phyloP scores from a whole-genome alignment of 164 flowering plant species.

The Nymphaea thermarum region DNA sequence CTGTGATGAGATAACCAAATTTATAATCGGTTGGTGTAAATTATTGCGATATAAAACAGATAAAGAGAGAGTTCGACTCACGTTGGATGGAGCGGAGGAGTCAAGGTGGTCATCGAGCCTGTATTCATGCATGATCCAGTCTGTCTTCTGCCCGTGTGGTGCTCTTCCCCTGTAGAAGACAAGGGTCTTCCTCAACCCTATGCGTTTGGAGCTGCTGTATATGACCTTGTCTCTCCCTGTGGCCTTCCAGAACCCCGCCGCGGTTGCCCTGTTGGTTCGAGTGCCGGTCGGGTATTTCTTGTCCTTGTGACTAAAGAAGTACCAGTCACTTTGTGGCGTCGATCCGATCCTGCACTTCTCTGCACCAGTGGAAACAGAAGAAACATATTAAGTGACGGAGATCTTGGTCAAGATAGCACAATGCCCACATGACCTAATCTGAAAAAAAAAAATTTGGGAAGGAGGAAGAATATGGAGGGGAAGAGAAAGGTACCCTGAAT shows the following conservation, averaged over 20 bases:
- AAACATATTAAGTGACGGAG: not conserved
- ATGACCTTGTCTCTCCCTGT: conserved; percentile 81
- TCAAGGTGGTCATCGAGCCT: conserved; percentile 48
- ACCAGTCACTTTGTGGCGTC: conserved; percentile 70
- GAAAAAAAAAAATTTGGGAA: no score
- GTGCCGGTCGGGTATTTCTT: conserved; percentile 88
- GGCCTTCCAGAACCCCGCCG: conserved; percentile 89
- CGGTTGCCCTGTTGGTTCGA: conserved; percentile 69
- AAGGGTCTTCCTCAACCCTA: conserved; percentile 81
- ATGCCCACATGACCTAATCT: no score
- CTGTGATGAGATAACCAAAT: not conserved
- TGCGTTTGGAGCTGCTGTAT: conserved; percentile 44
- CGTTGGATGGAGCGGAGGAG: conserved; percentile 33
- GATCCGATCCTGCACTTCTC: conserved; percentile 59
- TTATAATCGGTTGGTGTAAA: not conserved
- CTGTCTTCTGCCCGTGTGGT: conserved; percentile 69
- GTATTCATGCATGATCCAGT: conserved; percentile 90
- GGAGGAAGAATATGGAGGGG: not conserved
- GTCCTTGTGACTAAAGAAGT: conserved; percentile 78
- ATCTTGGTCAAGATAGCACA: no score
- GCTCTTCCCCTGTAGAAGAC: conserved; percentile 82
- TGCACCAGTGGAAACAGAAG: conserved; percentile 5
- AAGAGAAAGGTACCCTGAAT: conserved; percentile 9
- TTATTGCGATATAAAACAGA: not conserved
- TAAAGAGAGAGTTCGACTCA: not conserved